Evolutionary conservation across 2,329 filamentous ascomycete genomes (phyloP), one percentile per base, ranked within the genome.

Genomic region (Cercospora berteroae): DNA sequence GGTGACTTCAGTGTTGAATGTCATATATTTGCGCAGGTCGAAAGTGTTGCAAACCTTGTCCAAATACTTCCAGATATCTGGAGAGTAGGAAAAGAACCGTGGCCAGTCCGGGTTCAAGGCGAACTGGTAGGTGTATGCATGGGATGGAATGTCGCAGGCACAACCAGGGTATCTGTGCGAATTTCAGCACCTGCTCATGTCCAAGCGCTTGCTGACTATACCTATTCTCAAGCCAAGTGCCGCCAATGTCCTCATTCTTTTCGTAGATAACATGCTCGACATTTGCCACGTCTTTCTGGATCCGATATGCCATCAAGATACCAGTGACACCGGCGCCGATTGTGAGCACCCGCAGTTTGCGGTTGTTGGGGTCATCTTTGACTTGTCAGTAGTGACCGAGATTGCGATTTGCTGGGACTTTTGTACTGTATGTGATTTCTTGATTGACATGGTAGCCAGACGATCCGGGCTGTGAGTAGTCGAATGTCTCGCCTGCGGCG

Each of bases 11-110:
- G 81, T 83, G 64, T 83, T 81, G 76, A 86, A 85, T 2, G 75
- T 82, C 82, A 86, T 85, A 73, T 84, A 84, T 68, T 85, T 84
- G 52, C 81, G 78, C 3, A 86, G 76, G 52, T 80, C 82, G 65
- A 84, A 85, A 0, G 78, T 79, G 4, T 84, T 77, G 70, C 81
- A 82, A 16, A 86, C 81, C 69, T 82, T 83, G 64, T 81, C 74
- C 0, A 85, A 78, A 67, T 85, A 85, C 55, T 79, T 78, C 74
- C 80, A 81, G 64, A 84, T 84, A 61, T 84, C 82, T 1, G 79
- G 77, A 1, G 80, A 78, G 69, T 81, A 80, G 8, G 80, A 81
- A 71, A 82, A 83, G 77, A 81, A 82, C 5, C 79, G 77, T 3
- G 81, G 79, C 82, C 82, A 84, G 69, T 84, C 81, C 1, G 81